Evolutionary conservation across 176 grass and related monocot genomes (phyloP), one percentile per base, ranked within the genome.

Genomic region (Urochloa ruziziensis): DNA sequence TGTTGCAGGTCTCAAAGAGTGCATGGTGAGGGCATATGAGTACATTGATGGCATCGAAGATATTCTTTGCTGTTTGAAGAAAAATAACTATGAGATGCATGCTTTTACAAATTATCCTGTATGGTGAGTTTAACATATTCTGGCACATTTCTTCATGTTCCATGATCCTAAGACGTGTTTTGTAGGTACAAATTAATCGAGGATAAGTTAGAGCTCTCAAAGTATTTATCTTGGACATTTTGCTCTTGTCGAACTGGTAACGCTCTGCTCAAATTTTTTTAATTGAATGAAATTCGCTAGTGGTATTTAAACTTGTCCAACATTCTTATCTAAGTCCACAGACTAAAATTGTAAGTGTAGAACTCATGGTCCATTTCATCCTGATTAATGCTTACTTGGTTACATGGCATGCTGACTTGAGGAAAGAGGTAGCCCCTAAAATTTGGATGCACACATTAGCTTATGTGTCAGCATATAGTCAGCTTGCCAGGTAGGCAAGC

Each of bases 101-200:
- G 96, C 96, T 70, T 98, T 98, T 81, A 98, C 96, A 51, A 98
- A 98, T 72, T 98, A 98, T 91, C 96, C 96, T 67, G 85, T 91
- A 70, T 98, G 96, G 96, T 98, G 65, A 82, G 91, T 91, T 59
- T 73, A 84, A 29, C 79, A 80, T 67, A 59, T 78, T 67, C 56
- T 86, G 27, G 74, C 37, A 71, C 53, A 51, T 63, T 62, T 77
- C 9, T 70, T 14, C 7, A n/a, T 21, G 25, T 2, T 74, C 65
- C 52, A 73, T 85, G 84, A 88, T 89, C 46, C n/a, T 86, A 59
- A 91, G 23, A 83, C 88, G 54, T 93, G 74, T 68, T 82, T 44
- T 76, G n/a, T 91, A 98, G 96, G 96, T 98, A 98, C 85, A 86
- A 76, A 77, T 80, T 98, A 87, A 88, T 98, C 14, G 96, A 98